Evolutionary conservation across 495 filamentous ascomycete genomes (phyloP).

Genomic region (Talaromyces proteolyticus): DNA sequence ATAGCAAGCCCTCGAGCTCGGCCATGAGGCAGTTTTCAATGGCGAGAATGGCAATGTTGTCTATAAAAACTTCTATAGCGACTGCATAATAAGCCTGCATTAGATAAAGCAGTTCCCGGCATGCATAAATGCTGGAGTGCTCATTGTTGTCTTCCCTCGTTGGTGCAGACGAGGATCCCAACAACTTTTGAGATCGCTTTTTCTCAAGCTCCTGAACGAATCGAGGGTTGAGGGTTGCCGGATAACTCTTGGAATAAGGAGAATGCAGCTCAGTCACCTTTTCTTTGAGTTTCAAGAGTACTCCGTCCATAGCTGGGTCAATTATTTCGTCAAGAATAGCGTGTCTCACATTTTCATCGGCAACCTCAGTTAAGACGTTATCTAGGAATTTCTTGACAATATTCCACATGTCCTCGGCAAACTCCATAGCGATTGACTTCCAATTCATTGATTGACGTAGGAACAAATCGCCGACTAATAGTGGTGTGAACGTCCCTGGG

Average conservation of each 20-base stretch:
- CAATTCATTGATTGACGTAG: constrained; percentile 35
- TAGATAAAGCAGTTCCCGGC: constrained; percentile 5
- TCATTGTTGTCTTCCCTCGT: background rate
- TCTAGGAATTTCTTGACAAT: constrained; percentile 24
- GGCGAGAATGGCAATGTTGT: constrained; percentile 52
- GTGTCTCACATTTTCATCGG: constrained; percentile 21
- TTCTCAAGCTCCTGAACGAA: background rate
- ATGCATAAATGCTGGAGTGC: constrained; percentile 3
- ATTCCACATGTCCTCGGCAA: constrained; percentile 22
- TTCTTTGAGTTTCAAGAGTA: constrained; percentile 13
- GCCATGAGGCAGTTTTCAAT: constrained; percentile 53
- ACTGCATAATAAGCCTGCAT: constrained; percentile 8
- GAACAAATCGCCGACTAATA: constrained; percentile 37
- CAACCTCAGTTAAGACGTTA: constrained; percentile 19
- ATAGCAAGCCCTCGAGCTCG: constrained; percentile 21
- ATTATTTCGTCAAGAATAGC: constrained; percentile 26
- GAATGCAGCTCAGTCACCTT: constrained; percentile 11
- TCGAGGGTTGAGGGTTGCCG: constrained; percentile 9
- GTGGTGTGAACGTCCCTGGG: constrained; percentile 35
- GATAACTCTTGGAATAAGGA: constrained; percentile 7
- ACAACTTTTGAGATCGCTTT: background rate
- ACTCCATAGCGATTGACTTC: constrained; percentile 22
- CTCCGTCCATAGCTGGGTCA: constrained; percentile 20
- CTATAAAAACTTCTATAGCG: constrained; percentile 37
- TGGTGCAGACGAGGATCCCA: background rate